Evolutionary conservation across 495 filamentous ascomycete species (phyloP).

Genomic region (Penicillium paxilli): DNA sequence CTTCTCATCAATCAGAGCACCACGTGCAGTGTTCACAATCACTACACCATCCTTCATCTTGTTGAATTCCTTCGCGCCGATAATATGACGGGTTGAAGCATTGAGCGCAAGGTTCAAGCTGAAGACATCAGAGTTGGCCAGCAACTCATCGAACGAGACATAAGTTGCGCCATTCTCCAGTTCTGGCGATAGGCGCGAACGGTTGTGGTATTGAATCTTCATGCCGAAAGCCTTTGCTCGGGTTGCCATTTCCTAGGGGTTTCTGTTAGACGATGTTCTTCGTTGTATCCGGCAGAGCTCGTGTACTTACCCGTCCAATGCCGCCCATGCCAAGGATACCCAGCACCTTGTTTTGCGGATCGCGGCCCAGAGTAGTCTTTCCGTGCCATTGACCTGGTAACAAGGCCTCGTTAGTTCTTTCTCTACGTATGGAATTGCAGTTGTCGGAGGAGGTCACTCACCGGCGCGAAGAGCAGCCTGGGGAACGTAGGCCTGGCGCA

Average conservation of each 20-base stretch:
- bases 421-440: neutral
- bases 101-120: constrained; percentile 76
- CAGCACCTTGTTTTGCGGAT: constrained; percentile 69
- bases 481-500: constrained; percentile 66
- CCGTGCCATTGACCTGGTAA: constrained; percentile 51
- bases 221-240: constrained; percentile 70
- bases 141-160: constrained; percentile 67
- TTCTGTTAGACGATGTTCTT: neutral
- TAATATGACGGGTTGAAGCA: constrained; percentile 65
- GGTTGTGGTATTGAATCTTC: constrained; percentile 72
- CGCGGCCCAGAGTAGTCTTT: constrained; percentile 56
- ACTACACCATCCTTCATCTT: constrained; percentile 79
- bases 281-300: neutral
- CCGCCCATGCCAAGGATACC: constrained; percentile 88
- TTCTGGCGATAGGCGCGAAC: constrained; percentile 53
- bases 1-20: constrained; percentile 75
- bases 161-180: constrained; percentile 60
- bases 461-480: constrained; percentile 61
- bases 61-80: constrained; percentile 62
- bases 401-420: neutral
- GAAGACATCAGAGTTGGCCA: constrained; percentile 69
- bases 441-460: constrained; percentile 24
- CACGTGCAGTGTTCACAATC: constrained; percentile 81
- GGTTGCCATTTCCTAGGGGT: constrained; percentile 61
- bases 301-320: constrained; percentile 57